Evolutionary conservation across 1,284 basidiomycete species (phyloP).

Genomic region (Moesziomyces parantarcticus): DNA sequence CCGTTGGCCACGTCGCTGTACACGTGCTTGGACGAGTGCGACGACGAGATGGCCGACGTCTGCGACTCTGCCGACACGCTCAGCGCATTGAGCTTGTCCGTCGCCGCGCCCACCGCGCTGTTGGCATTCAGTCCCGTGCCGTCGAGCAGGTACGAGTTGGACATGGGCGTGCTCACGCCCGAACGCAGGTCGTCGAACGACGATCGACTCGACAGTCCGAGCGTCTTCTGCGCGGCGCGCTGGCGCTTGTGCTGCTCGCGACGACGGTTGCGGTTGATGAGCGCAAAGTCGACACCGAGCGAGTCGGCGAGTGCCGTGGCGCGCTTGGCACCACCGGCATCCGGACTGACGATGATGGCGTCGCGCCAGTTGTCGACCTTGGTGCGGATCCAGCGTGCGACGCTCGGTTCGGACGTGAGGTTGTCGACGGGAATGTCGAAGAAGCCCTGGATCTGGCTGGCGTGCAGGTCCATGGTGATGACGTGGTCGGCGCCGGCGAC

Average conservation of each 20-base stretch:
- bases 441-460: conserved; percentile 98
- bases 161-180: conserved; percentile 56
- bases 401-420: conserved; percentile 64
- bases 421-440: conserved; percentile 99
- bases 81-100: conserved; percentile 43
- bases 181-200: conserved; percentile 52
- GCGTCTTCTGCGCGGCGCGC: conserved; percentile 44
- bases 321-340: conserved; percentile 96
- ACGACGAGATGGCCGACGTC: conserved; percentile 10
- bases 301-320: conserved; percentile 95
- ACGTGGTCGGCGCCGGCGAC: conserved; percentile 98
- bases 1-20: conserved; percentile 64
- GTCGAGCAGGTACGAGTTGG: conserved; percentile 52
- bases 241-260: conserved; percentile 61
- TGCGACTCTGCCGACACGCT: conserved; percentile 31
- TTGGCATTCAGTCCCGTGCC: conserved; percentile 33
- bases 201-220: conserved; percentile 41
- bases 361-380: conserved; percentile 87
- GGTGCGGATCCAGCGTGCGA: conserved; percentile 77
- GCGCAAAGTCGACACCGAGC: conserved; percentile 92
- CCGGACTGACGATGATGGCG: conserved; percentile 93
- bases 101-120: conserved; percentile 21
- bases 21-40: conserved; percentile 26
- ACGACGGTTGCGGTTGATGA: conserved; percentile 86
- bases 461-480: conserved; percentile 98